These are phyloP conservation scores for Phycomyces nitens DNA, from an alignment of 192 early-diverging fungal species.

Conservation along the genomic window DNA sequence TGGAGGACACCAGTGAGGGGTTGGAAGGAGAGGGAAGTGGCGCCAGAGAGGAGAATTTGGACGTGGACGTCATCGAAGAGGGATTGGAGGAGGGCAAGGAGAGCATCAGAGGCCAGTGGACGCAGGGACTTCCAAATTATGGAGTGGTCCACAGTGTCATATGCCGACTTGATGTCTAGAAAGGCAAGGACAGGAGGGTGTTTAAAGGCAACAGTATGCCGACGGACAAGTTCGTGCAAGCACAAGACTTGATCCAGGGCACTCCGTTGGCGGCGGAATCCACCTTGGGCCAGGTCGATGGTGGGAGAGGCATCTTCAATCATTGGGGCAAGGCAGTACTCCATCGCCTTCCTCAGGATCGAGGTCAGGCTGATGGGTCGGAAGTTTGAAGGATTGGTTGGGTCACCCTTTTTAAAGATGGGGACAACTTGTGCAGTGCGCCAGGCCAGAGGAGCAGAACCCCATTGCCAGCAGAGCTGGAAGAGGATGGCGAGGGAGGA, in stretches of 20 bases:
- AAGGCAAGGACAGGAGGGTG: slow-evolving; percentile 12
- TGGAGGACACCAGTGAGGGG: slow-evolving; percentile 24
- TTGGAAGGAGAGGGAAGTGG: background rate
- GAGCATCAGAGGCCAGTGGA: background rate
- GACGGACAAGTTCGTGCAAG: slow-evolving; percentile 7
- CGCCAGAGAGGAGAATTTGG: no score
- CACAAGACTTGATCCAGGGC: slow-evolving; percentile 10
- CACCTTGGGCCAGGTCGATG: slow-evolving; percentile 19
- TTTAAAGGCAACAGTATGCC: background rate
- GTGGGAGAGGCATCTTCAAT: background rate
- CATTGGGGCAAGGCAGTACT: slow-evolving; percentile 3
- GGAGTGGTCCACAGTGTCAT: slow-evolving; percentile 14
- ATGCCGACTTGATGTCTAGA: slow-evolving; percentile 23
- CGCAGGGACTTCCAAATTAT: slow-evolving; percentile 12
- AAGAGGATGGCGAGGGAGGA: background rate
- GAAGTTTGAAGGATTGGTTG: background rate
- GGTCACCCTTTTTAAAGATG: slow-evolving; percentile 15
- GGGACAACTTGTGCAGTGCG: slow-evolving; percentile 14
- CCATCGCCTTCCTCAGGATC: slow-evolving; percentile 9
- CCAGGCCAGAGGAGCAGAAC: slow-evolving; percentile 4
- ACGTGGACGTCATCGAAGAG: slow-evolving; percentile 6
- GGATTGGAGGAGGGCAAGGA: background rate
- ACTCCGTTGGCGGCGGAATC: slow-evolving; percentile 10
- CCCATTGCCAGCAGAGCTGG: slow-evolving; percentile 17
- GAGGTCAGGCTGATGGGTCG: slow-evolving; percentile 15